phyloP scores from a whole-genome alignment of 129 eudicot species.

The Escallonia herrerae region DNA sequence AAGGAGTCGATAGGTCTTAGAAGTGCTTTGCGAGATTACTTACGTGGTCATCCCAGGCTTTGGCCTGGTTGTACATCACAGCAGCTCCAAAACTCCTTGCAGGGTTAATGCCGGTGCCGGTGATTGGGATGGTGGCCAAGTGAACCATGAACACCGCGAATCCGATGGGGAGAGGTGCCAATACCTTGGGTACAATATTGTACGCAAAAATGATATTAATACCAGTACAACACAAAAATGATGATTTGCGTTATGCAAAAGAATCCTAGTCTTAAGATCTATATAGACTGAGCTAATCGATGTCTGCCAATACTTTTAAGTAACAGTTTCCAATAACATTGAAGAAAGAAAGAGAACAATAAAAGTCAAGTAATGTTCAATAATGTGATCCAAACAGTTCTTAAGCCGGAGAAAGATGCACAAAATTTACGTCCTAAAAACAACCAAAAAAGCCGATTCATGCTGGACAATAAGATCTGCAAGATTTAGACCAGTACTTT shows the following conservation, averaged over 20 bases:
- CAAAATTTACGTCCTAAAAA: neutral
- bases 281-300: too few relatives aligned
- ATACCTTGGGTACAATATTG: slow-evolving; percentile 20
- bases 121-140: slow-evolving; percentile 66
- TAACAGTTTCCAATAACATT: too few relatives aligned
- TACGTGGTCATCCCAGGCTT: slow-evolving; percentile 78
- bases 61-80: slow-evolving; percentile 47
- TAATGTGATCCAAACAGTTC: neutral
- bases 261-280: neutral
- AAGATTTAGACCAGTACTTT: neutral
- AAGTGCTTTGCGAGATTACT: neutral
- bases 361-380: neutral
- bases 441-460: neutral
- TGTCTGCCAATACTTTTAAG: too few relatives aligned
- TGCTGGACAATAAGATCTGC: neutral
- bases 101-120: slow-evolving; percentile 73
- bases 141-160: slow-evolving; percentile 79
- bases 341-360: neutral
- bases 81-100: slow-evolving; percentile 77
- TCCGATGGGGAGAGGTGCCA: slow-evolving; percentile 78
- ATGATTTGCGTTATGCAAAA: too few relatives aligned
- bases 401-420: neutral
- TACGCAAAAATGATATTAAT: neutral
- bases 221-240: neutral
- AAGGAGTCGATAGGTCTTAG: too few relatives aligned